Base-by-base conservation (phyloP, 305 asterid species). In the Euphrasia arctica region DNA sequence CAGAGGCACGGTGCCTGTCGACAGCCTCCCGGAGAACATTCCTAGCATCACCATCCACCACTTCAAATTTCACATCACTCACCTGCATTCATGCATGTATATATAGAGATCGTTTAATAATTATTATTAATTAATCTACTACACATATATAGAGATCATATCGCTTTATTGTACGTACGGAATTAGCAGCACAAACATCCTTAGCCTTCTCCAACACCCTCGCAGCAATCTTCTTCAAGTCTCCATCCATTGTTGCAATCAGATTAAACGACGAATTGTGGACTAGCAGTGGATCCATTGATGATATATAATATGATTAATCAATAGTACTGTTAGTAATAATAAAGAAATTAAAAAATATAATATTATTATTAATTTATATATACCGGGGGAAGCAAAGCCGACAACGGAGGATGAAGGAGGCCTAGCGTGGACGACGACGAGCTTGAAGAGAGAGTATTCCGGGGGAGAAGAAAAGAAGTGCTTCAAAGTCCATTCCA, bases 401-500 rank as follows among this genome's bases (percentile, higher is more conserved):
- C 95, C 95, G 64, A 87, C 45, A 63, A 79, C 87, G 58, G 79
- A 56, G 15, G 75, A 3, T 3, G 95, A 79, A 10, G 76, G 41
- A 68, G 95, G 91, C 74, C 77, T 85, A 12, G 96, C 83, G 71
- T 91, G 87, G 7, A 91, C 93, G 42, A 91, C 9, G 14, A 81
- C 75, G 22, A 91, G 87, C 68, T 77, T 89, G 87, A 89, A 91
- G 5, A 75, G 71, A 10, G 86, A 69, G 0, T 60, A 71, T 12
- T 70, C 72, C 11, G 82, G 71, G 34, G 72, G 54, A 6, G 81
- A 60, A 7, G 77, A 65, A 70, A 85, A 85, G 52, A 92, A 85
- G 70, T 92, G 97, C 5, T 80, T 74, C 69, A 92, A 52, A 62
- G 87, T 81, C 98, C 98, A 92, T 52, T 88, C 80, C 73, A 92